Conservation (phyloP, 257 asterid genomes). For the Rubia yunnanensis region DNA sequence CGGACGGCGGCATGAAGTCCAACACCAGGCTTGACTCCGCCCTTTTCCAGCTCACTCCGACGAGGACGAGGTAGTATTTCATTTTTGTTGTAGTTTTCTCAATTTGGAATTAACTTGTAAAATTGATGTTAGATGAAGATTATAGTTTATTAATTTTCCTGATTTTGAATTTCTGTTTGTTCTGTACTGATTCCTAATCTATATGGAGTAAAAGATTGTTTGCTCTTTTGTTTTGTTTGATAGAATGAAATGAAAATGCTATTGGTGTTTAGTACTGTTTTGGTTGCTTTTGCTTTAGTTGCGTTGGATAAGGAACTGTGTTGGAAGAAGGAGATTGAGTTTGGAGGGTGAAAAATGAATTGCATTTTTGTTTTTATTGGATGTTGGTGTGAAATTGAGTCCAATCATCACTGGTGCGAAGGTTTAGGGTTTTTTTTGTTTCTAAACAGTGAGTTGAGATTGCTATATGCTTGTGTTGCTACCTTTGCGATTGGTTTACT, state of each 20-base stretch:
- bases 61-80: constrained; percentile 66
- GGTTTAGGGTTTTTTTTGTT: not conserved
- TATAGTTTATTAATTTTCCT: not conserved
- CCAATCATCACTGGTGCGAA: not conserved
- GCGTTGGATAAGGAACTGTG: not conserved
- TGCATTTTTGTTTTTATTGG: not conserved
- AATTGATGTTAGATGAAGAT: not conserved
- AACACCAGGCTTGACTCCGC: constrained; percentile 63
- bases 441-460: not conserved
- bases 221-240: not conserved
- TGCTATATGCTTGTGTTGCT: not conserved
- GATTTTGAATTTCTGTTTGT: not conserved
- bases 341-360: not conserved
- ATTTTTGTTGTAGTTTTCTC: not conserved
- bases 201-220: not conserved
- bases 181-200: not conserved
- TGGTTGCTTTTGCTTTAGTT: not conserved
- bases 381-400: not conserved
- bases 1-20: constrained; percentile 44
- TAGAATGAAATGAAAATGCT: not conserved
- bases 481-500: not conserved
- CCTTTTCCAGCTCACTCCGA: constrained; percentile 91
- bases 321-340: not conserved
- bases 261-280: not conserved
- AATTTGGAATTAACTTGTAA: not conserved